phyloP scores from a whole-genome alignment of 108 stramenopile species.

The Nitzschia sp. region DNA sequence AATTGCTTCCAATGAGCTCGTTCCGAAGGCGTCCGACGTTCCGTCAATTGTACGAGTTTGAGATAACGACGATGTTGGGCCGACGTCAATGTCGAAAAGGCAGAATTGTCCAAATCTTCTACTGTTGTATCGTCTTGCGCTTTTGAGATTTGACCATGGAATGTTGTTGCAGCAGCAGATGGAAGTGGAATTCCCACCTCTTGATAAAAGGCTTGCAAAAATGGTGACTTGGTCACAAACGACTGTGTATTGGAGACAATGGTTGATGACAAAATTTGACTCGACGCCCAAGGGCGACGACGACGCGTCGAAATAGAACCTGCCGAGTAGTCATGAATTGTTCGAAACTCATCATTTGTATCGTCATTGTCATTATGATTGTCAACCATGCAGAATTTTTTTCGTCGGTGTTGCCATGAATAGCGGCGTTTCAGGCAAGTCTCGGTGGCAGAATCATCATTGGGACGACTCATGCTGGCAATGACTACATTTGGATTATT shows the following conservation, averaged over 20 bases:
- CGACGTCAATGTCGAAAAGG: constrained; percentile 22
- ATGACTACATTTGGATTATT: no score
- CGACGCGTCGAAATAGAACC: no score
- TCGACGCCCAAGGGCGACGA: constrained; percentile 25
- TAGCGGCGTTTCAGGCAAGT: no score
- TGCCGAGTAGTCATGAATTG: no score
- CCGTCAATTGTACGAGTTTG: constrained; percentile 23
- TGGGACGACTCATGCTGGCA: no score
- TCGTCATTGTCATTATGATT: no score
- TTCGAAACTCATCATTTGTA: no score
- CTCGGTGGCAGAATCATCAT: no score
- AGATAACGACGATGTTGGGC: constrained; percentile 34
- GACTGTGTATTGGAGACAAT: no score
- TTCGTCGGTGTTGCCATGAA: no score
- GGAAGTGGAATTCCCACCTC: not conserved
- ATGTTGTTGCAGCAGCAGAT: not conserved
- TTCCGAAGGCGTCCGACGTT: constrained; percentile 12
- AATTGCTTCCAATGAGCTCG: constrained; percentile 21
- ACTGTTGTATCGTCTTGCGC: not conserved
- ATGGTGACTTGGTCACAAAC: not conserved
- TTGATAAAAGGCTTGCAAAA: constrained; percentile 26
- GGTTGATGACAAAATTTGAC: constrained; percentile 10
- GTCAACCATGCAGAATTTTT: no score
- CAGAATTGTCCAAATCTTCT: constrained; percentile 36
- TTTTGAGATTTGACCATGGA: no score